These are phyloP conservation scores for Penicillium roqueforti DNA, from an alignment of 495 filamentous ascomycete genomes.

Conservation along the genomic window DNA sequence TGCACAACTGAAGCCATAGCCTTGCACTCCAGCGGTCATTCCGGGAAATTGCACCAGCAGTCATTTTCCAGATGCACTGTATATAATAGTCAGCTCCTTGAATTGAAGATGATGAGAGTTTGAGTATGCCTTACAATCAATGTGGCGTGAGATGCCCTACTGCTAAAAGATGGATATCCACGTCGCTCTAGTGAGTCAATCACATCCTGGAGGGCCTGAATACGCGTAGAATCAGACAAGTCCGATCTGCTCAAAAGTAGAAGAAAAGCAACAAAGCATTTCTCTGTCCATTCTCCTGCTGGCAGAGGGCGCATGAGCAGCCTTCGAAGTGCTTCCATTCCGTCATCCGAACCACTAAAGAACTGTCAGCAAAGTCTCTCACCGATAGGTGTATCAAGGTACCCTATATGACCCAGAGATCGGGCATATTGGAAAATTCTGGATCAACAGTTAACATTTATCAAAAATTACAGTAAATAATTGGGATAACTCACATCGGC, in stretches of 20 bases:
- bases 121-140: slow-evolving; percentile 54
- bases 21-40: slow-evolving; percentile 52
- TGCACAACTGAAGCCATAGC: slow-evolving; percentile 68
- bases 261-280: slow-evolving; percentile 55
- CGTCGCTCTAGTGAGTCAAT: slow-evolving; percentile 34
- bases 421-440: slow-evolving; percentile 1
- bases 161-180: slow-evolving; percentile 37
- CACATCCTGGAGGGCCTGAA: slow-evolving; percentile 30
- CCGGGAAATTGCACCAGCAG: slow-evolving; percentile 54
- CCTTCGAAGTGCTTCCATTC: slow-evolving; percentile 53
- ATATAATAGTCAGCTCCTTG: slow-evolving; percentile 12
- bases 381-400: neutral
- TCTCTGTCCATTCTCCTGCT: slow-evolving; percentile 57
- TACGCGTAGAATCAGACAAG: slow-evolving; percentile 18
- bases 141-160: slow-evolving; percentile 61
- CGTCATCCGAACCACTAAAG: neutral
- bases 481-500: neutral
- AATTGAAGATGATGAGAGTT: too few species aligned
- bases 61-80: slow-evolving; percentile 73
- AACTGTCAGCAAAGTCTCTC: neutral
- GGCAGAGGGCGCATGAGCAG: slow-evolving; percentile 40
- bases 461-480: neutral
- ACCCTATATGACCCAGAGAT: neutral
- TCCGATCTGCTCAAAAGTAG: slow-evolving; percentile 46
- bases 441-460: too few species aligned